Conservation (phyloP, 495 filamentous ascomycete species). For the Hypomontagnella monticulosa region DNA sequence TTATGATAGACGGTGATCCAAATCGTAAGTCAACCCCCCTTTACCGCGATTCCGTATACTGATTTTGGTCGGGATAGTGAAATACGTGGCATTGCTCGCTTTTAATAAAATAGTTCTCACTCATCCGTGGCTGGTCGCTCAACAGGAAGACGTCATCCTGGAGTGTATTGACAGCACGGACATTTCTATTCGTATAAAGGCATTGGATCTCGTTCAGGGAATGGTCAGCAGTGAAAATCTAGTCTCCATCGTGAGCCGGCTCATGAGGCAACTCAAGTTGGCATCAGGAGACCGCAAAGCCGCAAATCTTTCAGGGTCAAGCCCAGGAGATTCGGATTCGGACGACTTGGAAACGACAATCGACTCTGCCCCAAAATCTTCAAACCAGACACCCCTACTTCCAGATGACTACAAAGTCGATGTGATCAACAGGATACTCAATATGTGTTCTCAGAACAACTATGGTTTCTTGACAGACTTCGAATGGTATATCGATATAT, state of each 20-base stretch:
- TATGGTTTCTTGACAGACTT: constrained; percentile 89
- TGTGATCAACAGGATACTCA: constrained; percentile 80
- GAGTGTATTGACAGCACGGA: constrained; percentile 95
- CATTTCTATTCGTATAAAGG: constrained; percentile 94
- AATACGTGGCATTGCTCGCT: constrained; percentile 95
- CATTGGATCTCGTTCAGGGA: constrained; percentile 86
- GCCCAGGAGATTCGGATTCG: constrained; percentile 62
- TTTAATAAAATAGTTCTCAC: constrained; percentile 93
- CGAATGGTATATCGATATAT: constrained; percentile 92
- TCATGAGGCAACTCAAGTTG: constrained; percentile 82
- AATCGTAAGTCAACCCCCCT: constrained; percentile 71
- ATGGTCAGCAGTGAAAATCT: constrained; percentile 91
- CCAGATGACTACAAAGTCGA: constrained; percentile 84
- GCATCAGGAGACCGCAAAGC: constrained; percentile 48
- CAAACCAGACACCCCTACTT: constrained; percentile 59
- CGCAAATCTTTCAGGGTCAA: constrained; percentile 42
- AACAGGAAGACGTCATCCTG: constrained; percentile 95
- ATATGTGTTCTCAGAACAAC: constrained; percentile 91
- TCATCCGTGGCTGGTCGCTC: constrained; percentile 84
- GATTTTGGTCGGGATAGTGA: constrained; percentile 65
- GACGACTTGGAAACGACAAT: constrained; percentile 62
- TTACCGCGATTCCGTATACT: background rate
- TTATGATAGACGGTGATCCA: constrained; percentile 88
- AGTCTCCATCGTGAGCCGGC: constrained; percentile 80
- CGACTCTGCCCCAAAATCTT: constrained; percentile 45